Evolutionary conservation across 2,329 filamentous ascomycete genomes (phyloP).

Genomic region (Nemania sp.): DNA sequence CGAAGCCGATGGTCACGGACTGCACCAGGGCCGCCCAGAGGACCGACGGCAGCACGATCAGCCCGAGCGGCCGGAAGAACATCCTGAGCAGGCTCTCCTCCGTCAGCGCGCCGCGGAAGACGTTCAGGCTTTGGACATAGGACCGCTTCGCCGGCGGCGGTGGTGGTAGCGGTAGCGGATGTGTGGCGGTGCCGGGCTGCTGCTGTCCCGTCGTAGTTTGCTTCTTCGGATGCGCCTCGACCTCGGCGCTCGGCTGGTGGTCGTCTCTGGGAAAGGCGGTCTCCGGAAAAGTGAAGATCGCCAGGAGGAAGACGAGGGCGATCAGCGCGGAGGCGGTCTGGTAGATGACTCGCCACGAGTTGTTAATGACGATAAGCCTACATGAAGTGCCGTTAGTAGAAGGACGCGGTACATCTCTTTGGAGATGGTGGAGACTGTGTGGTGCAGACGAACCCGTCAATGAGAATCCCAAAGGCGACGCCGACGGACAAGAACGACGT

Average conservation of each 20-base stretch:
- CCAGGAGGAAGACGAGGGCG: constrained; percentile 51
- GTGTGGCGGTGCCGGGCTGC: neutral
- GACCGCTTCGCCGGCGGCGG: constrained; percentile 30
- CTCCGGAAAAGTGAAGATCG: constrained; percentile 60
- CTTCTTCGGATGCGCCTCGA: neutral
- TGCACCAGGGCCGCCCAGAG: constrained; percentile 60
- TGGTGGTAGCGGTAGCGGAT: no score
- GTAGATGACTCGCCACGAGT: constrained; percentile 57
- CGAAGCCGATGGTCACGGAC: constrained; percentile 59
- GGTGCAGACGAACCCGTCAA: constrained; percentile 43
- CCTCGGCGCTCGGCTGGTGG: neutral
- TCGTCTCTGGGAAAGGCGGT: constrained; percentile 51
- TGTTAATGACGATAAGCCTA: constrained; percentile 52
- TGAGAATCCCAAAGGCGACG: constrained; percentile 48
- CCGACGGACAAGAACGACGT: constrained; percentile 48
- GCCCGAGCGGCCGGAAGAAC: constrained; percentile 53
- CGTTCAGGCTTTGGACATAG: constrained; percentile 44
- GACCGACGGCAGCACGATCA: constrained; percentile 57
- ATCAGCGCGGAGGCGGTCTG: constrained; percentile 56
- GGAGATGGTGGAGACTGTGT: neutral
- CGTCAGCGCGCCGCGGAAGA: constrained; percentile 50
- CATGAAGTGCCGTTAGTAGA: constrained; percentile 2
- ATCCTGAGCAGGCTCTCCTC: constrained; percentile 53
- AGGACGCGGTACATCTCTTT: neutral
- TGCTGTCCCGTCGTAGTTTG: neutral